Evolutionary conservation across 768 basidiomycete species (phyloP).

Genomic region (Suillus tomentosus): DNA sequence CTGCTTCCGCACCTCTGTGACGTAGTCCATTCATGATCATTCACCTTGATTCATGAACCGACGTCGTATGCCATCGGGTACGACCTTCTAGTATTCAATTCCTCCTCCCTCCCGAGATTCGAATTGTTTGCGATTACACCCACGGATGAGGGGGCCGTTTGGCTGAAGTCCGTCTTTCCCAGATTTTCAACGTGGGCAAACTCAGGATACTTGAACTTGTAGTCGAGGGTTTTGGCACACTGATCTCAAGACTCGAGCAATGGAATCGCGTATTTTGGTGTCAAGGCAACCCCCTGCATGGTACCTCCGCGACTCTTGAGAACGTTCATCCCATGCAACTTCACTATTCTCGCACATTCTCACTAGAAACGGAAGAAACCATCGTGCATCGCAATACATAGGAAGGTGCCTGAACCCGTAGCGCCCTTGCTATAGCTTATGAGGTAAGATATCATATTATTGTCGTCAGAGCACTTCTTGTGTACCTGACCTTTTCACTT

Average conservation of each 20-base stretch:
- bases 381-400: background rate
- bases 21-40: background rate
- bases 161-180: constrained; percentile 6
- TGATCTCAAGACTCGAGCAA: background rate
- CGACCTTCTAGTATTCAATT: background rate
- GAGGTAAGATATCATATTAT: background rate
- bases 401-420: background rate
- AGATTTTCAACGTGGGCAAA: constrained; percentile 6
- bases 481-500: background rate
- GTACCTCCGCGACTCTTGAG: background rate
- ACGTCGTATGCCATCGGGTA: too few relatives aligned
- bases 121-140: constrained; percentile 7
- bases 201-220: background rate
- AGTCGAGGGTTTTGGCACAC: background rate
- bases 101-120: background rate
- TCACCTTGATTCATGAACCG: too few relatives aligned
- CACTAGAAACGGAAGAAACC: background rate
- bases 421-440: background rate
- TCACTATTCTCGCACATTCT: background rate
- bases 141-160: constrained; percentile 11
- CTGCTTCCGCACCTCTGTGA: background rate
- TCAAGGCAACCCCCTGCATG: background rate
- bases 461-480: background rate
- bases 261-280: background rate
- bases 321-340: background rate